Evolutionary conservation across 768 basidiomycete genomes (phyloP), one percentile per base, ranked within the genome.

Genomic region (Amanita molliuscula): DNA sequence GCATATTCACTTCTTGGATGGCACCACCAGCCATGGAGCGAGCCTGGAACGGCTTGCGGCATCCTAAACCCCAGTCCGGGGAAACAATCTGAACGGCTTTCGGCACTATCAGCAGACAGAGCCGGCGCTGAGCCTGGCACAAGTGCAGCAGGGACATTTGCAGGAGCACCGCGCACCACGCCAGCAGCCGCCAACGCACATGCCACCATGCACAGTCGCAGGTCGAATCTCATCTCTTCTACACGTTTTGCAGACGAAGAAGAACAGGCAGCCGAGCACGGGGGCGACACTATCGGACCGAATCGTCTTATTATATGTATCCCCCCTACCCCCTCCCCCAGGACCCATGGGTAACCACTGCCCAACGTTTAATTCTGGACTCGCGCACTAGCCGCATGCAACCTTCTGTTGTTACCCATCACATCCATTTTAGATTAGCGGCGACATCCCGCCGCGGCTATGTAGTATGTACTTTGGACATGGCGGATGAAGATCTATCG

Each of bases 11-110:
- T 77, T 48, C 66, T 63, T 33, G 65, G 60, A 49, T 75, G 61
- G 59, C 86, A 89, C 86, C 84, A 82, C 81, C 81, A 82, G 46
- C 69, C 67, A 8, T 65, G 63, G 31, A 70, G 50, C 1, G 73
- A 73, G 1, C 60, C 50, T 0, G 82, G 82, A 7, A 75, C 59
- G 1, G 58, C 42, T 1, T 62, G 57, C 3, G 84, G 85, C 78
- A 78, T 84, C 8, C 55, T 60, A 56, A 84, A 85, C 1, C 67
- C 68, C 10, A 69, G 46, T 3, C 67, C 65, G 13, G 70, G 72
- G 54, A 72, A 71, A 48, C 70, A 72, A 46, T 66, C 61, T 1
- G 65, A 62, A 58, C 20, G 57, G 51, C 2, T 41, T 25, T 44
- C 31, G 11, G 48, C 4, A 16, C 7, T n/a, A 33, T 46, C 21